Evolutionary conservation across 176 grass and related monocot species (phyloP), one percentile per base, ranked within the genome.

Genomic region (Oryza brachyantha): DNA sequence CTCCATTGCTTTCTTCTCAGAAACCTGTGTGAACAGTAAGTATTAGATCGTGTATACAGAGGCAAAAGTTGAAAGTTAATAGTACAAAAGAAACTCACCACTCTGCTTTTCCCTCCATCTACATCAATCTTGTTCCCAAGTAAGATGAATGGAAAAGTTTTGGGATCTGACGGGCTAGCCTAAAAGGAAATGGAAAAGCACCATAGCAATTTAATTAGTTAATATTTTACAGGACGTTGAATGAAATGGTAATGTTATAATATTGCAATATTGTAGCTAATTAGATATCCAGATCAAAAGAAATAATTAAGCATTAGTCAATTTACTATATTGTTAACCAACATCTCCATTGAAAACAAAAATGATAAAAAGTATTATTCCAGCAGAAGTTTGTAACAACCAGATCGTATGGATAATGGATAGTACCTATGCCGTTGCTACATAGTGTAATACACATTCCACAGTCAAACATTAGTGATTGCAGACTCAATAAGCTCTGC

Each of bases 21-120:
- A 91, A 73, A 96, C 90, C 96, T 99, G 72, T 32, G 24, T 19
- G 62, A 54, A 41, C 38, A 62, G 54, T 41, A 68, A 60, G 74
- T 31, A 79, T 60, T 8, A 34, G 68, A 29, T 32, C 48, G 16
- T 29, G 72, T 54, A 67, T 77, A 66, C 37, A 57, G 17, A 68
- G 61, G 65, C 13, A 70, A n/a, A 70, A 59, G 59, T 64, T 55
- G 76, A 29, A 77, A 5, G 34, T 73, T 55, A 88, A 70, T 35
- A 43, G 26, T 22, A 19, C n/a, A n/a, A n/a, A 66, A 69, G 34
- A 69, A 59, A 79, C 90, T 89, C 78, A 99, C 96, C 88, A 94
- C 90, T 96, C 92, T 99, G 84, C 96, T 99, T 78, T 96, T 99
- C 52, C 96, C 96, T 74, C 90, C 92, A 90, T 99, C 96, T 65